phyloP scores from a whole-genome alignment of 2,329 filamentous ascomycete species.

The Colletotrichum destructivum region DNA sequence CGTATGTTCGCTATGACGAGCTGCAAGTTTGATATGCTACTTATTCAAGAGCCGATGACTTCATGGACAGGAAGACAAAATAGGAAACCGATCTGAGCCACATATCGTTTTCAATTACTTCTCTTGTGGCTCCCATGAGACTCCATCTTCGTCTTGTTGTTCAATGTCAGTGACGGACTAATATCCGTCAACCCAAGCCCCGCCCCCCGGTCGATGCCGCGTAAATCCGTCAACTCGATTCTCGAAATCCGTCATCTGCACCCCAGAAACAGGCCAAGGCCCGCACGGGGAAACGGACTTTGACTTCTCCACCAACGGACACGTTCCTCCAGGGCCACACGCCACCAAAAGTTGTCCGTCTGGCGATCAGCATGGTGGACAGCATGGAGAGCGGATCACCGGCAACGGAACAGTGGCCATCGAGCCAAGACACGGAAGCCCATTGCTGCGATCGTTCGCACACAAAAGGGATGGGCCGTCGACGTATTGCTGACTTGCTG shows the following conservation, averaged over 20 bases:
- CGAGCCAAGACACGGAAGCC: not conserved
- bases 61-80: not conserved
- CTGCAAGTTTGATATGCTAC: constrained; percentile 15
- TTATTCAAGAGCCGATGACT: not conserved
- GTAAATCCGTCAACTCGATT: constrained; percentile 1
- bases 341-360: constrained; percentile 1
- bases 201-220: not conserved
- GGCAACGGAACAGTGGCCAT: constrained; percentile 29
- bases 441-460: constrained; percentile 6
- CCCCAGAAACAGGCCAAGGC: not conserved
- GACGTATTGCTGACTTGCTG: not conserved
- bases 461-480: constrained; percentile 12
- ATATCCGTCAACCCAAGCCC: constrained; percentile 6
- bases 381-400: constrained; percentile 18
- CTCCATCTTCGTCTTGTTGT: constrained; percentile 4
- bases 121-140: constrained; percentile 2
- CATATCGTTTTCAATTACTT: not conserved
- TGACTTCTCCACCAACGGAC: constrained; percentile 25
- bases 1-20: not conserved
- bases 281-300: constrained; percentile 28
- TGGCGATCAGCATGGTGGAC: constrained; percentile 15
- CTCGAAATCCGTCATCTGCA: constrained; percentile 11
- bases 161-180: constrained; percentile 14
- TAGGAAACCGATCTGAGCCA: constrained; percentile 11
- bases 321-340: constrained; percentile 10